Evolutionary conservation across 2,329 filamentous ascomycete genomes (phyloP).

Genomic region (Aspergillus quadricinctus): DNA sequence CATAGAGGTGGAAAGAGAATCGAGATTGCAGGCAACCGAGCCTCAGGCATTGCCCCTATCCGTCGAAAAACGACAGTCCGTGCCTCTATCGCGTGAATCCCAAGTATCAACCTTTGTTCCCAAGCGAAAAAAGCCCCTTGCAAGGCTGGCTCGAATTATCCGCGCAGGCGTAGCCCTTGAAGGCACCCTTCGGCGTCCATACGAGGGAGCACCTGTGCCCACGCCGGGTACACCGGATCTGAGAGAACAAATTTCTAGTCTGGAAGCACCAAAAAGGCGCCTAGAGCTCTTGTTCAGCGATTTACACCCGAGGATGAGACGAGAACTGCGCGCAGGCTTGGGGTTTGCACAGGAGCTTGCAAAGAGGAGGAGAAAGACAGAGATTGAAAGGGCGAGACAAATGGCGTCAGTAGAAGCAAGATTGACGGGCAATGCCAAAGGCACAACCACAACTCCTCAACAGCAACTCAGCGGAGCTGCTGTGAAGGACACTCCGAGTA

Average conservation of each 20-base stretch:
- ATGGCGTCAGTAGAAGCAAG: not conserved
- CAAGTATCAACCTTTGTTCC: conserved; percentile 2
- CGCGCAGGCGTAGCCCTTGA: conserved; percentile 36
- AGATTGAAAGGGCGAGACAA: conserved; percentile 7
- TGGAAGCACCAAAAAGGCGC: conserved; percentile 23
- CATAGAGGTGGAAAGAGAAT: conserved; percentile 8
- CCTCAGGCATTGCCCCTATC: not conserved
- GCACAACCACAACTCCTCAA: conserved; percentile 3
- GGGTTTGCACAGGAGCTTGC: conserved; percentile 42
- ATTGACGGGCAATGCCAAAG: not conserved
- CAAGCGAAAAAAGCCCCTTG: conserved; percentile 16
- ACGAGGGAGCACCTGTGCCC: conserved; percentile 3
- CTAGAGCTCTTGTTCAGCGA: conserved; percentile 34
- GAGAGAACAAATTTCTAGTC: conserved; percentile 10
- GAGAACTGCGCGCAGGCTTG: conserved; percentile 39
- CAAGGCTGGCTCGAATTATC: conserved; percentile 31
- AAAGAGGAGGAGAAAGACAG: conserved; percentile 26
- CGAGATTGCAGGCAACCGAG: conserved; percentile 4
- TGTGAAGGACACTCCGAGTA: conserved; percentile 10
- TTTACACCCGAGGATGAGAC: conserved; percentile 35
- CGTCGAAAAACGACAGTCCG: conserved; percentile 2
- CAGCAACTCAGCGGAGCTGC: not conserved
- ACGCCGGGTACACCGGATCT: conserved; percentile 4
- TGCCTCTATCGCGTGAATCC: conserved; percentile 11
- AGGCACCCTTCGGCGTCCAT: conserved; percentile 25